Evolutionary conservation across 345 rosid genomes (phyloP).

Genomic region (Acer negundo): DNA sequence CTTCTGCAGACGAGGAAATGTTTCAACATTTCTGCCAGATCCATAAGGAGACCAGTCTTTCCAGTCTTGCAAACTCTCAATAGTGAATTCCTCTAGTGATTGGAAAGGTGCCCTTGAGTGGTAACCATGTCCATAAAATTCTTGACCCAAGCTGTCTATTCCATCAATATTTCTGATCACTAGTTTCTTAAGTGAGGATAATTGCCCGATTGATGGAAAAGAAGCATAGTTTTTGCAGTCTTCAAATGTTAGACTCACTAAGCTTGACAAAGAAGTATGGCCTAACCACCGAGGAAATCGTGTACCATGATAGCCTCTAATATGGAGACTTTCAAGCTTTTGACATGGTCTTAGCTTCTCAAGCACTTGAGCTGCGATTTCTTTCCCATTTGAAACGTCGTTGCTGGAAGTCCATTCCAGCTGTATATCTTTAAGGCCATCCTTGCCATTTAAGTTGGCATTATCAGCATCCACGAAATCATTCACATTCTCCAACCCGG

Average conservation of each 20-base stretch:
- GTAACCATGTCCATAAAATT: constrained; percentile 31
- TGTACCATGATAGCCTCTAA: constrained; percentile 36
- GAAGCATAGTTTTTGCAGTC: constrained; percentile 35
- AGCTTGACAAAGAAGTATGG: constrained; percentile 26
- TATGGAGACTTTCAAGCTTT: constrained; percentile 33
- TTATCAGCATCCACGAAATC: constrained; percentile 23
- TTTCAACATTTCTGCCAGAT: not conserved
- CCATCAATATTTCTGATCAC: constrained; percentile 25
- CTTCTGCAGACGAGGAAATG: constrained; percentile 34
- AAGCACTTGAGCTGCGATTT: constrained; percentile 13
- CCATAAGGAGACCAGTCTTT: constrained; percentile 27
- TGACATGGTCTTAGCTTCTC: constrained; percentile 42
- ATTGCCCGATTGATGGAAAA: constrained; percentile 43
- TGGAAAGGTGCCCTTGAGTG: constrained; percentile 29
- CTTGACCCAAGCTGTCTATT: constrained; percentile 32
- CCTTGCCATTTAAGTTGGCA: constrained; percentile 30
- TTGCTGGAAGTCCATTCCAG: constrained; percentile 30
- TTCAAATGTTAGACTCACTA: constrained; percentile 25
- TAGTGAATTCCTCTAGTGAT: constrained; percentile 31
- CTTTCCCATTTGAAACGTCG: not conserved
- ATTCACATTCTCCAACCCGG: constrained; percentile 4
- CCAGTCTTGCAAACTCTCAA: constrained; percentile 16
- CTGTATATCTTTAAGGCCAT: constrained; percentile 29
- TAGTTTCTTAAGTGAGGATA: constrained; percentile 39
- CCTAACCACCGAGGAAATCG: constrained; percentile 45